Percentiles rank a stretch among this genome's conserved stretches.
Evolutionary conservation across 2,329 filamentous ascomycete species (phyloP).

Genomic region (Tolypocladium inflatum): DNA sequence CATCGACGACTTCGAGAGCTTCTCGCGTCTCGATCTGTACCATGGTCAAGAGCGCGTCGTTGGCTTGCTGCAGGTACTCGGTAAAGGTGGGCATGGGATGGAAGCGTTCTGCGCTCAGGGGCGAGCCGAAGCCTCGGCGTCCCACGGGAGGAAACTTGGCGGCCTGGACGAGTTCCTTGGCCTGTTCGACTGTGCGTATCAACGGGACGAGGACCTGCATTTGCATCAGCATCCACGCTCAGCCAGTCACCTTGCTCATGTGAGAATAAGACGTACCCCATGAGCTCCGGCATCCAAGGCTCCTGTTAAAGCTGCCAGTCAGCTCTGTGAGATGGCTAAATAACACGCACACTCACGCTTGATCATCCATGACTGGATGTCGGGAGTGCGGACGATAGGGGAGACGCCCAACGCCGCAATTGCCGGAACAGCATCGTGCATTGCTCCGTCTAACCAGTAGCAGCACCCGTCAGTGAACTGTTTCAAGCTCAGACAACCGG

Average conservation of each 20-base stretch:
- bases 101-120: conserved; percentile 33
- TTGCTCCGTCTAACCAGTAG: conserved; percentile 28
- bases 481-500: background rate
- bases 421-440: conserved; percentile 45
- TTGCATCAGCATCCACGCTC: conserved; percentile 5
- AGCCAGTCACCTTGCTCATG: background rate
- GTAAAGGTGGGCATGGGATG: conserved; percentile 32
- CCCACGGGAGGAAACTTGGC: conserved; percentile 42
- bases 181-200: conserved; percentile 33
- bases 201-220: conserved; percentile 35
- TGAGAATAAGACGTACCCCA: conserved; percentile 25
- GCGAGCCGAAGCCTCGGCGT: conserved; percentile 38
- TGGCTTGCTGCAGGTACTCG: conserved; percentile 40
- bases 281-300: conserved; percentile 42
- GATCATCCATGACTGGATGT: conserved; percentile 35
- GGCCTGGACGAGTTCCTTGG: conserved; percentile 32
- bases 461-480: background rate
- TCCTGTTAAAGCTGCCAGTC: conserved; percentile 14
- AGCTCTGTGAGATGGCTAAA: background rate
- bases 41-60: conserved; percentile 48
- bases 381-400: conserved; percentile 41
- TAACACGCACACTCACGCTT: conserved; percentile 23
- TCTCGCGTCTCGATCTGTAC: conserved; percentile 60
- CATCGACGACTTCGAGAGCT: conserved; percentile 49
- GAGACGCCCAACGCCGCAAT: conserved; percentile 36